Percentiles rank a stretch among this genome's conserved stretches.
phyloP scores from a whole-genome alignment of 768 basidiomycete species.

The Suillus paluster region DNA sequence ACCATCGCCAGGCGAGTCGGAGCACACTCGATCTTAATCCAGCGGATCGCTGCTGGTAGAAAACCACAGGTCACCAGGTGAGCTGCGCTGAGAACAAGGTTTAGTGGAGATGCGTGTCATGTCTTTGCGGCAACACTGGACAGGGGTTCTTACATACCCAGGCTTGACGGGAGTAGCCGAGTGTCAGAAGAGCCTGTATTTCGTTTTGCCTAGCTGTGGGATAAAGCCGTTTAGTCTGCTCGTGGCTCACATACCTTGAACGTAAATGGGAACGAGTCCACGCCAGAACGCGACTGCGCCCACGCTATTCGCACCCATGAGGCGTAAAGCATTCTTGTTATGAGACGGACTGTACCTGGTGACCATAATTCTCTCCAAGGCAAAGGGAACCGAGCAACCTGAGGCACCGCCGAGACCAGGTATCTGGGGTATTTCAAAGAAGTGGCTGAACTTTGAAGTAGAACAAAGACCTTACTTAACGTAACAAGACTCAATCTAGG shows the following conservation, averaged over 20 bases:
- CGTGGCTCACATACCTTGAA: neutral
- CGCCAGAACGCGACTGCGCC: neutral
- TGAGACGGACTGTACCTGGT: neutral
- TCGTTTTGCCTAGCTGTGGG: neutral
- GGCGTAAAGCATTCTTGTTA: neutral
- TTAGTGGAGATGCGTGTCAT: conserved; percentile 10
- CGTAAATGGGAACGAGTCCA: neutral
- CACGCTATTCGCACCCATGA: neutral
- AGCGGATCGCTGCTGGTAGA: conserved; percentile 14
- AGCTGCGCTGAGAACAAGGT: conserved; percentile 24
- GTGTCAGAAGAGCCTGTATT: neutral
- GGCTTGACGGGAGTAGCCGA: neutral
- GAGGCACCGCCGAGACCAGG: neutral
- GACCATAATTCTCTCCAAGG: neutral
- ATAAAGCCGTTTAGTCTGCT: neutral
- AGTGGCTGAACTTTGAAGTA: neutral
- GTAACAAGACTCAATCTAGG: neutral
- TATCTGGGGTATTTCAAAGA: neutral
- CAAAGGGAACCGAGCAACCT: neutral
- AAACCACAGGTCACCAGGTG: conserved; percentile 29
- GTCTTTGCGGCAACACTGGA: neutral
- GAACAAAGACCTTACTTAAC: neutral
- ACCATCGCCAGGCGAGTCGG: conserved; percentile 21
- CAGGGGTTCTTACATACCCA: neutral
- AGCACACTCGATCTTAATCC: conserved; percentile 13